phyloP scores from a whole-genome alignment of 73 alveolate genomes.

The Blepharisma japonicum region DNA sequence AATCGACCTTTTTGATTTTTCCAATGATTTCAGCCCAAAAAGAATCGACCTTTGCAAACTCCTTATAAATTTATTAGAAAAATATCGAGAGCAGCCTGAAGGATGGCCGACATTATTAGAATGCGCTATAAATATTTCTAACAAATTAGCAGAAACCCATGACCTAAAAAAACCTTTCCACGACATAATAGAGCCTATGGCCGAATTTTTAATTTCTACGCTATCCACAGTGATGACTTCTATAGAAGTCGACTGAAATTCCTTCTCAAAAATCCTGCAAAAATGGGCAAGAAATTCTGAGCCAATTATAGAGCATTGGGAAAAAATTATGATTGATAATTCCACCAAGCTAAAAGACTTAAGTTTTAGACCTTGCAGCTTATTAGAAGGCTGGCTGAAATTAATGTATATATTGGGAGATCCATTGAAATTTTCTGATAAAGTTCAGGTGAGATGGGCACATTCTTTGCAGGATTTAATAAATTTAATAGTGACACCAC shows the following conservation, averaged over 20 bases:
- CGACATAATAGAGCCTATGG: slow-evolving; percentile 2
- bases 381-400: slow-evolving; percentile 22
- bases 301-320: not conserved
- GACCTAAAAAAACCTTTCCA: slow-evolving; percentile 11
- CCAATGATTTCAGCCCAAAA: slow-evolving; percentile 5
- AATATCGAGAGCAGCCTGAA: not conserved
- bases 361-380: not conserved
- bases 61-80: not conserved
- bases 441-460: not conserved
- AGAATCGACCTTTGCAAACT: not conserved
- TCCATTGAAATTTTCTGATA: not conserved
- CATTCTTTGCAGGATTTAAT: not conserved
- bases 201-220: not conserved
- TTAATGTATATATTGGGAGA: not conserved
- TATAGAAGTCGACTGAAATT: not conserved
- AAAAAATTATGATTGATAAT: not conserved
- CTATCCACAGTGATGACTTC: not conserved
- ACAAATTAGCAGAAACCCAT: not conserved
- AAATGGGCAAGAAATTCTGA: slow-evolving; percentile 17
- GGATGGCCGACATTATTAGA: not conserved
- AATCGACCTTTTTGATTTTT: not conserved
- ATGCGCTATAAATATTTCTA: not conserved
- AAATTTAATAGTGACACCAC: not conserved
- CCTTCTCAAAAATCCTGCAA: not conserved
- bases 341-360: not conserved